Evolutionary conservation across 345 rosid genomes (phyloP).

Genomic region (Toxicodendron radicans): DNA sequence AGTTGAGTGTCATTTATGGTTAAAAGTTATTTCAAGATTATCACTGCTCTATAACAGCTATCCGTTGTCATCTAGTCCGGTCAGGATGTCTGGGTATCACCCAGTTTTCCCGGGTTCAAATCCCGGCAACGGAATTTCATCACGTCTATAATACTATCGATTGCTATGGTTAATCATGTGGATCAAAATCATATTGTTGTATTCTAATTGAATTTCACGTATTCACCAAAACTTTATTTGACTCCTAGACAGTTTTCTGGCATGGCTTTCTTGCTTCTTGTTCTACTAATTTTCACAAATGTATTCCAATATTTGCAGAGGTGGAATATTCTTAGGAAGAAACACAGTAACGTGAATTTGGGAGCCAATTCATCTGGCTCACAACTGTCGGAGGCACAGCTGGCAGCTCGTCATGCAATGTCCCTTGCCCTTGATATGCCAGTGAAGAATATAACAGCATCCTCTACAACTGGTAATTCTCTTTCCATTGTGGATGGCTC

Average conservation of each 20-base stretch:
- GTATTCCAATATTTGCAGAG: conserved; percentile 58
- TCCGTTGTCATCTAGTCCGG: conserved; percentile 75
- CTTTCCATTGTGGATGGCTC: conserved; percentile 3
- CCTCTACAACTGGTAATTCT: conserved; percentile 40
- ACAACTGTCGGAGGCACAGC: conserved; percentile 67
- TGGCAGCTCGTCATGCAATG: conserved; percentile 83
- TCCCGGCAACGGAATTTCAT: conserved; percentile 56
- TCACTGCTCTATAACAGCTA: conserved; percentile 18
- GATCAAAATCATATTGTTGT: background rate
- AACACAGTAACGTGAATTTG: conserved; percentile 32
- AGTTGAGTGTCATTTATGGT: conserved; percentile 13
- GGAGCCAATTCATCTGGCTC: conserved; percentile 39
- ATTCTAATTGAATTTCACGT: too few species aligned
- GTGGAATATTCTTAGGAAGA: conserved; percentile 61
- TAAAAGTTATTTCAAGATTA: background rate
- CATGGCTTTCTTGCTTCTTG: conserved; percentile 12
- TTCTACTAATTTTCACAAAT: conserved; percentile 28
- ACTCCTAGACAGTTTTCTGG: conserved; percentile 12
- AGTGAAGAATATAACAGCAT: conserved; percentile 42
- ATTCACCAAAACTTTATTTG: conserved; percentile 16
- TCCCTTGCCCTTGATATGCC: conserved; percentile 71
- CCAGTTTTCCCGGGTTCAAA: conserved; percentile 72
- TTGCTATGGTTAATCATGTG: background rate
- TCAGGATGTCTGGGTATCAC: conserved; percentile 64
- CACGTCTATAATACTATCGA: too few species aligned